A percentile compares a stretch with the other conserved stretches of the same genome.
phyloP scores from a whole-genome alignment of 2,329 filamentous ascomycete genomes.

The Colletotrichum incanum region DNA sequence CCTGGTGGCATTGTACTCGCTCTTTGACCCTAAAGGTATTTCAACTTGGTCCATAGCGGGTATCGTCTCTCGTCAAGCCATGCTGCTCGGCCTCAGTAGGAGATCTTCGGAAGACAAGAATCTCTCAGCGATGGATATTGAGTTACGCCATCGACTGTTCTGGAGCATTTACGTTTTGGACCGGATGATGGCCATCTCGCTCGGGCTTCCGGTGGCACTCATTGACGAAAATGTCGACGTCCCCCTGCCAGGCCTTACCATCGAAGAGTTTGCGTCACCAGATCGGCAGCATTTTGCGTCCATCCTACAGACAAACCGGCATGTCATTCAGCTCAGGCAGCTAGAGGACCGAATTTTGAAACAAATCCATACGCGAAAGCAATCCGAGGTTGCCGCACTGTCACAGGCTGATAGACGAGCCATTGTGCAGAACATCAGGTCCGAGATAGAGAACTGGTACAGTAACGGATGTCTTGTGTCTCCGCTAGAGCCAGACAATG shows the following conservation, averaged over 20 bases:
- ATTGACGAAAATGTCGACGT: slow-evolving; percentile 58
- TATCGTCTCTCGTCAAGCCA: slow-evolving; percentile 57
- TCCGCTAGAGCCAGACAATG: slow-evolving; percentile 59
- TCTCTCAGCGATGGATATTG: slow-evolving; percentile 48
- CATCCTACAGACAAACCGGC: slow-evolving; percentile 61
- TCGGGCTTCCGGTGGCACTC: slow-evolving; percentile 58
- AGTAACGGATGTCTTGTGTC: slow-evolving; percentile 62
- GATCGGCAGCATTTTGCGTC: slow-evolving; percentile 57
- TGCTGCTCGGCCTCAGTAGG: slow-evolving; percentile 56
- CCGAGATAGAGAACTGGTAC: slow-evolving; percentile 64
- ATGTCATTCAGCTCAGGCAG: slow-evolving; percentile 61
- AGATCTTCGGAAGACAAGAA: slow-evolving; percentile 50
- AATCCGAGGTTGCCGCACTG: slow-evolving; percentile 50
- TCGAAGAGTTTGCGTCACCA: slow-evolving; percentile 61
- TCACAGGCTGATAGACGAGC: slow-evolving; percentile 52
- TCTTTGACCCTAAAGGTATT: slow-evolving; percentile 59
- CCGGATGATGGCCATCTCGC: slow-evolving; percentile 61
- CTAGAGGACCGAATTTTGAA: slow-evolving; percentile 59
- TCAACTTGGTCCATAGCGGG: slow-evolving; percentile 59
- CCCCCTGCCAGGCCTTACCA: slow-evolving; percentile 60
- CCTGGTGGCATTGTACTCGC: slow-evolving; percentile 59
- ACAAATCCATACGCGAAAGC: slow-evolving; percentile 53
- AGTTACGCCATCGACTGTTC: slow-evolving; percentile 57
- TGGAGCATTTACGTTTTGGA: slow-evolving; percentile 64
- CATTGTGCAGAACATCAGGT: slow-evolving; percentile 54